Evolutionary conservation across 2,329 filamentous ascomycete genomes (phyloP).

Genomic region (Microcyclospora pomicola): DNA sequence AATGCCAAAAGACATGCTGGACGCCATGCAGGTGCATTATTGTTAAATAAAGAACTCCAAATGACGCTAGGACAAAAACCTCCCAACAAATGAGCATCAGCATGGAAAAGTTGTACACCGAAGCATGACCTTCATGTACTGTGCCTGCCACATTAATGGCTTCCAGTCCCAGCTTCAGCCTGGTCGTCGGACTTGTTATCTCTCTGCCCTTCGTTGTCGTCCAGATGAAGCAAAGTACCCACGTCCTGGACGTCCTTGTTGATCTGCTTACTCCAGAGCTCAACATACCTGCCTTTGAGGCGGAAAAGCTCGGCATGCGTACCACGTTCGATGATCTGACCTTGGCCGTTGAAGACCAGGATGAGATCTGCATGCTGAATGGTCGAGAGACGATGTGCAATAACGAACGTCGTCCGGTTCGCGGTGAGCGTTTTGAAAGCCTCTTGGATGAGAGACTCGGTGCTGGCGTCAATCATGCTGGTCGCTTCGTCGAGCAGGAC

Average conservation of each 20-base stretch:
- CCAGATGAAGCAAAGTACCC: conserved; percentile 6
- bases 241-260: conserved; percentile 14
- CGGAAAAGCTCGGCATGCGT: conserved; percentile 58
- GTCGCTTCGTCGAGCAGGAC: conserved; percentile 67
- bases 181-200: too few relatives aligned
- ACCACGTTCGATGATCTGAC: conserved; percentile 57
- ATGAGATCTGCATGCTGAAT: conserved; percentile 69
- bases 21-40: too few relatives aligned
- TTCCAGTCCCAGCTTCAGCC: too few relatives aligned
- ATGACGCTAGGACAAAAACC: too few relatives aligned
- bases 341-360: conserved; percentile 54
- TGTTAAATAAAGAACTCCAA: too few relatives aligned
- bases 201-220: conserved; percentile 1
- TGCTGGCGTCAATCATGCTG: conserved; percentile 46
- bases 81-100: too few relatives aligned
- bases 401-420: conserved; percentile 58
- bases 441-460: conserved; percentile 42
- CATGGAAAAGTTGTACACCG: too few relatives aligned
- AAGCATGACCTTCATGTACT: too few relatives aligned
- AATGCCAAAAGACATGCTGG: too few relatives aligned
- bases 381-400: conserved; percentile 63
- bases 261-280: conserved; percentile 22
- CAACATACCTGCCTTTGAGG: conserved; percentile 19
- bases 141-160: too few relatives aligned
- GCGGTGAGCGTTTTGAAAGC: conserved; percentile 46